Conservation (phyloP, 2,329 filamentous ascomycete genomes). For the Colletotrichum incanum region DNA sequence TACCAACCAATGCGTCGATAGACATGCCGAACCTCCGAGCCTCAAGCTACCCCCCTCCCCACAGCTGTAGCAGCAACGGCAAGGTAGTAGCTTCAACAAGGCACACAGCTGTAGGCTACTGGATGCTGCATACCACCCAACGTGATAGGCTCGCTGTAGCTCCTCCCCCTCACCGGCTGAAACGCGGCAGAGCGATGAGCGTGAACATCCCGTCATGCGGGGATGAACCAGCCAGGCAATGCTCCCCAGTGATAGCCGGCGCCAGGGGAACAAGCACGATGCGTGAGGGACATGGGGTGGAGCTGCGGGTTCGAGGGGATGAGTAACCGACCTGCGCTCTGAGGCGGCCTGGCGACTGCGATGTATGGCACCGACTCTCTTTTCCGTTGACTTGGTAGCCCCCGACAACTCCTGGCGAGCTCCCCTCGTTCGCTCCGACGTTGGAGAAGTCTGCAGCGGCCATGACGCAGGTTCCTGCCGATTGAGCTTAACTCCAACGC, state of each 20-base stretch:
- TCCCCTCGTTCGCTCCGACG: neutral
- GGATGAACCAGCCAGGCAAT: slow-evolving; percentile 23
- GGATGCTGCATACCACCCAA: slow-evolving; percentile 11
- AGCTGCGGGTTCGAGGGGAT: neutral
- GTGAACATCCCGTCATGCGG: slow-evolving; percentile 23
- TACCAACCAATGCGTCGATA: slow-evolving; percentile 9
- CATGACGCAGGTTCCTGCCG: slow-evolving; percentile 41
- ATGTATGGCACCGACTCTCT: neutral
- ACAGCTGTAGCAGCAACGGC: slow-evolving; percentile 26
- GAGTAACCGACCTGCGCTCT: slow-evolving; percentile 14
- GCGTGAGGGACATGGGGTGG: slow-evolving; percentile 1
- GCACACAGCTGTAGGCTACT: slow-evolving; percentile 1
- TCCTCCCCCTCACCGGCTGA: slow-evolving; percentile 18
- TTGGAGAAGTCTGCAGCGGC: slow-evolving; percentile 24
- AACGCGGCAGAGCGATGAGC: slow-evolving; percentile 26
- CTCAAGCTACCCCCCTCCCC: slow-evolving; percentile 27
- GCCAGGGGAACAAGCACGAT: slow-evolving; percentile 6
- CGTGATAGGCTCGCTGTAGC: neutral
- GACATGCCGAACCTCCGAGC: slow-evolving; percentile 41
- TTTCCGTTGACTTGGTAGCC: neutral
- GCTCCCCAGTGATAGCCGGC: slow-evolving; percentile 13
- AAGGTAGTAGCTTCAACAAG: slow-evolving; percentile 27
- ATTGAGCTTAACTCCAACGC: slow-evolving; percentile 38
- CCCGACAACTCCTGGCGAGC: neutral
- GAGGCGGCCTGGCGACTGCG: slow-evolving; percentile 14